A percentile compares a stretch with the other conserved stretches of the same genome.
phyloP scores from a whole-genome alignment of 805 yeast species.

The Spathaspora gorwiae region DNA sequence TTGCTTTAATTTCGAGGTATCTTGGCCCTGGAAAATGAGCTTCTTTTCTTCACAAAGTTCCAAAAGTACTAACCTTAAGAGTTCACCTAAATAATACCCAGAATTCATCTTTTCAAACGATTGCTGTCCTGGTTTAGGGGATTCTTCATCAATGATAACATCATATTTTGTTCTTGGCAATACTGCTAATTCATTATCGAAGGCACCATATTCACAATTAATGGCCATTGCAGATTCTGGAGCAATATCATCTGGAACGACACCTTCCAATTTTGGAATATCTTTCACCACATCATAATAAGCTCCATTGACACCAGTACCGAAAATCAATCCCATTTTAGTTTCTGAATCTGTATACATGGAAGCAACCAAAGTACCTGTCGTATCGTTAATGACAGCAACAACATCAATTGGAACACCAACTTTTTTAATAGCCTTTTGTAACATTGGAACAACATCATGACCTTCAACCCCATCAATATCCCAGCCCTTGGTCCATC shows the following conservation, averaged over 20 bases:
- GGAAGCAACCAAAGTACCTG: conserved; percentile 95
- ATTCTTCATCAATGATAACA: conserved; percentile 68
- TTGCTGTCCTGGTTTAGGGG: conserved; percentile 97
- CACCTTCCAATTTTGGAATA: conserved; percentile 79
- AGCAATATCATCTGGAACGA: conserved; percentile 58
- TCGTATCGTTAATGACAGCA: conserved; percentile 93
- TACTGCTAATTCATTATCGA: conserved; percentile 80
- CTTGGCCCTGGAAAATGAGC: conserved; percentile 66
- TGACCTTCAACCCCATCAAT: conserved; percentile 90
- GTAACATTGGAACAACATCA: conserved; percentile 90
- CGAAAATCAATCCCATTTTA: conserved; percentile 92
- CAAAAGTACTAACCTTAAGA: conserved; percentile 71
- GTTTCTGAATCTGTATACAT: conserved; percentile 85
- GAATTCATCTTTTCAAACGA: conserved; percentile 95
- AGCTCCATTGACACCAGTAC: conserved; percentile 97
- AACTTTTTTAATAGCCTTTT: conserved; percentile 59
- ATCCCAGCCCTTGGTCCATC: conserved; percentile 98
- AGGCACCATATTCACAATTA: conserved; percentile 97
- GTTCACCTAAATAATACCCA: conserved; percentile 93
- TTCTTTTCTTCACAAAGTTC: conserved; percentile 62
- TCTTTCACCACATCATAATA: conserved; percentile 73
- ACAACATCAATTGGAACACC: conserved; percentile 79
- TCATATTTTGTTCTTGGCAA: conserved; percentile 92
- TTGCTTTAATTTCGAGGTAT: conserved; percentile 53
- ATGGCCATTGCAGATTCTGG: conserved; percentile 80